Evolutionary conservation across 495 filamentous ascomycete species (phyloP), one percentile per base, ranked within the genome.

Genomic region (Clavariopsis aquatica): DNA sequence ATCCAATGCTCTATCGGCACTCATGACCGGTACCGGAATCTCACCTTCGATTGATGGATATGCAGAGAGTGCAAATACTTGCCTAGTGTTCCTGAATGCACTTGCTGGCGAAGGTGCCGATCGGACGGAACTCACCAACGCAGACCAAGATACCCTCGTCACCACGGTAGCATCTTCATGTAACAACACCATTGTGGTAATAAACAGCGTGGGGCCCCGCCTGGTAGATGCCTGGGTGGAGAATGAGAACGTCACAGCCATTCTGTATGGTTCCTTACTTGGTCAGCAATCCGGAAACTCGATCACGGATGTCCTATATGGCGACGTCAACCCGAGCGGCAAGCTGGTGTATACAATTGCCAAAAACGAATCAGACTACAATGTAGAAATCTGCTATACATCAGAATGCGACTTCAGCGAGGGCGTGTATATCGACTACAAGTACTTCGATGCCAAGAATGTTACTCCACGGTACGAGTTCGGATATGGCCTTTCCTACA

Each of bases 81-180:
- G 71, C 47, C n/a, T 74, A 22, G 72, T 74, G n/a, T 69, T 74
- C 45, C 63, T 74, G 57, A 74, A 74, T 41, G 62, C 57, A 5
- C 51, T 49, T 20, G 60, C 71, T 0, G 57, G 45, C 13, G 72
- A 74, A 51, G 67, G 67, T 20, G 62, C 56, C 27, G 72, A 74
- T 49, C 58, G 72, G 19, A 38, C 56, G 1, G 13, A 45, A 12
- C 66, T 74, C 1, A 41, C 62, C 8, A 66, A 73, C 45, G 22
- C 31, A 34, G 31, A 34, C 12, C 31, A 34, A 34, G 31, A 34
- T 12, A 34, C 31, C 31, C 31, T 34, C 5, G 31, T 34, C 12
- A 34, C 31, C 31, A 34, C 31, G 6, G 31, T 34, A 34, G 31
- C 31, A 34, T 34, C 31, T 12, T 34, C 31, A 34, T 34, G 31